These are phyloP conservation scores for Populus hybrid DNA, from an alignment of 441 rosid species.

Conservation along the genomic window DNA sequence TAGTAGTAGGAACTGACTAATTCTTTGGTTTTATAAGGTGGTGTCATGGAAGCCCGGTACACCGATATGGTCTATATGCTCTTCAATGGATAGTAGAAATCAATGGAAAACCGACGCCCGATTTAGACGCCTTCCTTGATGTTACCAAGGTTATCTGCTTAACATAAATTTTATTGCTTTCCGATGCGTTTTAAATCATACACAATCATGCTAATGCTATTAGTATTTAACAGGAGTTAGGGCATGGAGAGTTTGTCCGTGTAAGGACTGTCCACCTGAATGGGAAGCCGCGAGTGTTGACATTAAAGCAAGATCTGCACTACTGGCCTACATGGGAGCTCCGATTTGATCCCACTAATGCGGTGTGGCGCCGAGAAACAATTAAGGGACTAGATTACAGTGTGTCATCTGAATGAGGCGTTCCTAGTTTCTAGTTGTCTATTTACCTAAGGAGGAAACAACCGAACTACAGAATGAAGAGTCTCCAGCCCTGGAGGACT, in stretches of 20 bases:
- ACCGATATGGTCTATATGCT: slow-evolving; percentile 88
- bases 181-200: background rate
- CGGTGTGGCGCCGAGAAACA: slow-evolving; percentile 63
- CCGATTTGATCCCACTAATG: slow-evolving; percentile 67
- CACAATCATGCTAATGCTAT: background rate
- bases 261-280: slow-evolving; percentile 77
- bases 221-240: slow-evolving; percentile 55
- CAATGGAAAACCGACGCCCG: slow-evolving; percentile 81
- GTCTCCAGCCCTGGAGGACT: background rate
- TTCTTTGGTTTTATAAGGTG: slow-evolving; percentile 44
- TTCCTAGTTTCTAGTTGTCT: background rate
- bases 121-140: slow-evolving; percentile 69
- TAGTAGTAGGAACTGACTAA: background rate
- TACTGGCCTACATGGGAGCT: slow-evolving; percentile 98
- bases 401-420: background rate
- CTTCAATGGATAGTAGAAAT: slow-evolving; percentile 98
- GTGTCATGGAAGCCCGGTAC: slow-evolving; percentile 90
- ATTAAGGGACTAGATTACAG: slow-evolving; percentile 49
- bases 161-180: background rate
- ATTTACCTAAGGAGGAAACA: background rate
- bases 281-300: slow-evolving; percentile 84
- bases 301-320: slow-evolving; percentile 92
- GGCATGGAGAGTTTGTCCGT: slow-evolving; percentile 77
- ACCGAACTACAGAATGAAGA: background rate
- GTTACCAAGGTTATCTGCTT: slow-evolving; percentile 62